Percentiles rank a stretch among this genome's conserved stretches.
These are phyloP conservation scores for Fusarium protoensiforme DNA, from an alignment of 2,329 filamentous ascomycete species.

Conservation along the genomic window DNA sequence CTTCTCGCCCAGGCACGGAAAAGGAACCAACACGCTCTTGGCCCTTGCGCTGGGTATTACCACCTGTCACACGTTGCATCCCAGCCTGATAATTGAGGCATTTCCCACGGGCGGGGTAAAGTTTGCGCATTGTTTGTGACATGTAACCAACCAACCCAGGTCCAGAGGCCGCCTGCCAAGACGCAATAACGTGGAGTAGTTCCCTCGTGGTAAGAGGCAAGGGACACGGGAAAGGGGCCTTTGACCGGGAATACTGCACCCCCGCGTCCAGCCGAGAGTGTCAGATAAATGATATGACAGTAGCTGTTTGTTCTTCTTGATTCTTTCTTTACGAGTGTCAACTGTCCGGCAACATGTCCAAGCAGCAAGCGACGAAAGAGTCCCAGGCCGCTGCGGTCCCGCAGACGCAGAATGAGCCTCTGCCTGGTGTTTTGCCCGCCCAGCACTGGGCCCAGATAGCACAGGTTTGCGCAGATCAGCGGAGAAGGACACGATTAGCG, in stretches of 20 bases:
- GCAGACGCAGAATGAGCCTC: neutral
- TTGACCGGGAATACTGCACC: neutral
- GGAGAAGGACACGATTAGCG: neutral
- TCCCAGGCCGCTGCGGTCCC: neutral
- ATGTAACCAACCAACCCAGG: neutral
- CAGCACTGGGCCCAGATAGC: slow-evolving; percentile 4
- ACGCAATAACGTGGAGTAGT: neutral
- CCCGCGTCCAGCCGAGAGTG: neutral
- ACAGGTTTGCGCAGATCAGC: neutral
- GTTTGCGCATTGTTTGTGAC: neutral
- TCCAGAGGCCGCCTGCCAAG: neutral
- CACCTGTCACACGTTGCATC: neutral
- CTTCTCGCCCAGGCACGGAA: neutral
- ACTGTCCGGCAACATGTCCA: neutral
- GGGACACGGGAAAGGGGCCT: neutral
- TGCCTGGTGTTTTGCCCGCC: neutral
- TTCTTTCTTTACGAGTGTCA: neutral
- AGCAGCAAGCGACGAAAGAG: neutral
- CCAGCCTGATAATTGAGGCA: neutral
- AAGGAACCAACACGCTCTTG: neutral
- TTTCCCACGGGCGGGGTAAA: neutral
- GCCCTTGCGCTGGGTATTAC: neutral
- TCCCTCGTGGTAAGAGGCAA: neutral
- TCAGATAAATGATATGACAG: neutral
- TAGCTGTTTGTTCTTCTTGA: neutral